phyloP scores from a whole-genome alignment of 2,329 filamentous ascomycete species.

The Mariannaea elegans region DNA sequence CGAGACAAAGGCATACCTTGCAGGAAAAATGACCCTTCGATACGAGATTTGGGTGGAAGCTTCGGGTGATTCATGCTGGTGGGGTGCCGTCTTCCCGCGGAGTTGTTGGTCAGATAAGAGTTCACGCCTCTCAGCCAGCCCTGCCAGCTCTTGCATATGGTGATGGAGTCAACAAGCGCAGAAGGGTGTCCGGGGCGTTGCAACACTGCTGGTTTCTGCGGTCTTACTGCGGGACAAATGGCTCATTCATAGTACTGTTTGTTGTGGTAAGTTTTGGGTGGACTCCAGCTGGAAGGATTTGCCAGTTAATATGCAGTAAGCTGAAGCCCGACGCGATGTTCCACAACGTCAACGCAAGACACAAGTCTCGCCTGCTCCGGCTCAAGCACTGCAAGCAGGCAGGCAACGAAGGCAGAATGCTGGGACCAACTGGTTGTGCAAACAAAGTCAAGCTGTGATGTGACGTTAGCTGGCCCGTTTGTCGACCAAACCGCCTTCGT shows the following conservation, averaged over 20 bases:
- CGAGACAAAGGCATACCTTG: background rate
- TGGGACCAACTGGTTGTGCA: background rate
- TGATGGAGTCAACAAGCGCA: background rate
- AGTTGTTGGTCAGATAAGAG: slow-evolving; percentile 20
- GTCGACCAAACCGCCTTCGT: background rate
- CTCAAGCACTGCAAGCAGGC: background rate
- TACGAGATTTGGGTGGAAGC: slow-evolving; percentile 2
- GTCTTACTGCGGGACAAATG: slow-evolving; percentile 17
- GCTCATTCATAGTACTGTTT: slow-evolving; percentile 1
- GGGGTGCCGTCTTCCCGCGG: background rate
- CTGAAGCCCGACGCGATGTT: slow-evolving; percentile 17
- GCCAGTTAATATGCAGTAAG: slow-evolving; percentile 9
- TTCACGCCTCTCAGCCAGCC: background rate
- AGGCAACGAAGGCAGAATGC: background rate
- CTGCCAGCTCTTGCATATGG: background rate
- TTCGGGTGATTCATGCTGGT: background rate
- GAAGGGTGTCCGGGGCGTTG: background rate
- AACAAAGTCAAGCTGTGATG: slow-evolving; percentile 7
- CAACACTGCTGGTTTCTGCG: slow-evolving; percentile 4
- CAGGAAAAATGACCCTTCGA: background rate
- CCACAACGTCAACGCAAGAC: slow-evolving; percentile 8
- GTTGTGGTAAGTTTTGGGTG: slow-evolving; percentile 1
- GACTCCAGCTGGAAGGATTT: background rate
- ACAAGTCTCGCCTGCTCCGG: background rate
- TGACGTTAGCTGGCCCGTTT: slow-evolving; percentile 1